Percentiles rank a stretch among this genome's conserved stretches.
These are phyloP conservation scores for Spirogloea muscicola DNA, from an alignment of 139 green algal genomes.

Conservation along the genomic window DNA sequence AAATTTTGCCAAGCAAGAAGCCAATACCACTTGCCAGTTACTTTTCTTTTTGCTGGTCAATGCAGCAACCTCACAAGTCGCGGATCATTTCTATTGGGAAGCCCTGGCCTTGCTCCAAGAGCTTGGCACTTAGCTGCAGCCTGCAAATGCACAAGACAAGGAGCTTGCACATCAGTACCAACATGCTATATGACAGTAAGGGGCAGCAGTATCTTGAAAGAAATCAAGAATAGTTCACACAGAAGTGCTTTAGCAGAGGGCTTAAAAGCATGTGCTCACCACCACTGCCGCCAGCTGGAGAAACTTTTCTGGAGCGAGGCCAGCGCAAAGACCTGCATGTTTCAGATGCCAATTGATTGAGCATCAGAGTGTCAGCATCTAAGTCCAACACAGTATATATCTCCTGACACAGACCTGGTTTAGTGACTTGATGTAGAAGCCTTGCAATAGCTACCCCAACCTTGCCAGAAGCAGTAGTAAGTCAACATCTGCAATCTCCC, in stretches of 20 bases:
- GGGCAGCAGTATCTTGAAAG: not conserved
- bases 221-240: not conserved
- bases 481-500: not conserved
- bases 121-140: conserved; percentile 25
- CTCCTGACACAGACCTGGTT: too few relatives aligned
- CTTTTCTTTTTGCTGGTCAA: too few relatives aligned
- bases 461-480: not conserved
- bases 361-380: too few relatives aligned
- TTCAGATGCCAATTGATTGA: too few relatives aligned
- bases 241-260: not conserved
- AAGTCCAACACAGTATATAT: too few relatives aligned
- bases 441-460: not conserved
- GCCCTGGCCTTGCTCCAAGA: conserved; percentile 23
- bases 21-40: too few relatives aligned
- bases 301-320: not conserved
- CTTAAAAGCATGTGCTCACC: not conserved
- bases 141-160: conserved; percentile 2
- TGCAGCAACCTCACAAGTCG: too few relatives aligned
- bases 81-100: conserved; percentile 19
- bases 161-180: not conserved
- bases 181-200: not conserved
- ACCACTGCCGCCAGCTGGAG: not conserved
- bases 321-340: not conserved
- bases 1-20: too few relatives aligned
- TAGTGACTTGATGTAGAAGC: not conserved